phyloP scores from a whole-genome alignment of 495 filamentous ascomycete species.

The Trichocladium antarcticum region DNA sequence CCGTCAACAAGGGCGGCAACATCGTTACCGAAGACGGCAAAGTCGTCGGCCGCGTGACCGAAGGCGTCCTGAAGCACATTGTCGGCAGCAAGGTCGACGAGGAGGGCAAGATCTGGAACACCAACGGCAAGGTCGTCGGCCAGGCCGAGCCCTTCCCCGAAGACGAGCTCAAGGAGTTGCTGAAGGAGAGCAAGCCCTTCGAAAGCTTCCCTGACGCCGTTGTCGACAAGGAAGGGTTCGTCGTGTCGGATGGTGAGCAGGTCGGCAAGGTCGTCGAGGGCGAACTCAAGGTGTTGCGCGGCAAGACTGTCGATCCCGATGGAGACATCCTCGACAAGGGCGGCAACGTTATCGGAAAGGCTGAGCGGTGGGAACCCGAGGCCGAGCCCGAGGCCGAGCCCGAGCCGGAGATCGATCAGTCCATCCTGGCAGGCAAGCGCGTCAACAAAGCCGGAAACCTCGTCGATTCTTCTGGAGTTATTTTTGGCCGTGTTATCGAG shows the following conservation, averaged over 20 bases:
- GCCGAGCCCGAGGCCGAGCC: slow-evolving; percentile 31
- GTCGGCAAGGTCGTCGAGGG: slow-evolving; percentile 67
- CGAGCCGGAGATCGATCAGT: slow-evolving; percentile 44
- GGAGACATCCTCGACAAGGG: slow-evolving; percentile 73
- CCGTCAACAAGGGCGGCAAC: slow-evolving; percentile 70
- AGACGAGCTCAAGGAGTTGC: slow-evolving; percentile 52
- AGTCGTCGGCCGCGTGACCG: slow-evolving; percentile 55
- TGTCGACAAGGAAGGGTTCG: slow-evolving; percentile 57
- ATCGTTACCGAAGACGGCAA: slow-evolving; percentile 62
- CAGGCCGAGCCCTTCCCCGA: slow-evolving; percentile 63
- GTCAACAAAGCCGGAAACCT: slow-evolving; percentile 82
- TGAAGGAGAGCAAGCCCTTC: slow-evolving; percentile 57
- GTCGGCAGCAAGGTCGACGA: slow-evolving; percentile 58
- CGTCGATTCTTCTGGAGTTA: slow-evolving; percentile 59
- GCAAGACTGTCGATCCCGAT: slow-evolving; percentile 66
- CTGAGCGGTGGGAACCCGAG: slow-evolving; percentile 62
- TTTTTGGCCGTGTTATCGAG: slow-evolving; percentile 65
- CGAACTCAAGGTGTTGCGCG: slow-evolving; percentile 60
- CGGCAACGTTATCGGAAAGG: slow-evolving; percentile 69
- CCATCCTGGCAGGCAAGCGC: slow-evolving; percentile 63
- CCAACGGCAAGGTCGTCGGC: slow-evolving; percentile 61
- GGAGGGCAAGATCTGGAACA: slow-evolving; percentile 67
- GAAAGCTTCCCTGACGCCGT: slow-evolving; percentile 60
- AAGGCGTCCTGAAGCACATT: slow-evolving; percentile 57
- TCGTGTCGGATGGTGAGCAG: slow-evolving; percentile 53